Evolutionary conservation across 2,329 filamentous ascomycete genomes (phyloP).

Genomic region (Fusarium longipes): DNA sequence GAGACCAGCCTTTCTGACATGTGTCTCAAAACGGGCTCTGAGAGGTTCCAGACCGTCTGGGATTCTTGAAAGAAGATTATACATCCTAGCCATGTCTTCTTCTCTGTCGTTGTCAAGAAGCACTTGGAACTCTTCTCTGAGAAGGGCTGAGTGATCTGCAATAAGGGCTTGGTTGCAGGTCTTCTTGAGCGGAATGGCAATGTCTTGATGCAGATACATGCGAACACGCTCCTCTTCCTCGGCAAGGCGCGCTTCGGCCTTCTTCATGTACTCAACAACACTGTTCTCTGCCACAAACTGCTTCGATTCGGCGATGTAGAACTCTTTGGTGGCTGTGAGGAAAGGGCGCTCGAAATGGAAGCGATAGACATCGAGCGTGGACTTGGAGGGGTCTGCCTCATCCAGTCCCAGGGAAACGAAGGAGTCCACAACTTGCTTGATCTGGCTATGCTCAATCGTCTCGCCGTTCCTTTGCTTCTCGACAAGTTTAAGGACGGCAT

Average conservation of each 20-base stretch:
- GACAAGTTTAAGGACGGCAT: conserved; percentile 90
- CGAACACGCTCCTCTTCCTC: conserved; percentile 95
- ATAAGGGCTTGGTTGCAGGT: conserved; percentile 91
- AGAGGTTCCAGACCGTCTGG: conserved; percentile 92
- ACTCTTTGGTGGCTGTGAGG: conserved; percentile 82
- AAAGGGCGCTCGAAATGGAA: conserved; percentile 94
- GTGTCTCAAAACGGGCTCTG: conserved; percentile 86
- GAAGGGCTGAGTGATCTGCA: conserved; percentile 83
- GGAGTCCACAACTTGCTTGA: conserved; percentile 96
- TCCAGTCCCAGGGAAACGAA: conserved; percentile 96
- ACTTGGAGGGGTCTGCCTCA: conserved; percentile 91
- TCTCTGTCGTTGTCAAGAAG: conserved; percentile 94
- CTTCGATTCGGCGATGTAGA: conserved; percentile 92
- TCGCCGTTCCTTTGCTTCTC: conserved; percentile 98
- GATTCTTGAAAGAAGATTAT: conserved; percentile 88
- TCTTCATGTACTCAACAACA: conserved; percentile 99
- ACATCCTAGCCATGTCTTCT: conserved; percentile 97
- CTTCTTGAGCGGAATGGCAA: conserved; percentile 84
- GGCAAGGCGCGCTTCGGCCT: conserved; percentile 87
- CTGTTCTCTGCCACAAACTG: conserved; percentile 96
- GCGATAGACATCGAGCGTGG: conserved; percentile 94
- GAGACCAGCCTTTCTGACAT: conserved; percentile 90
- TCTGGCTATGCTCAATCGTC: conserved; percentile 96
- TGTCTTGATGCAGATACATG: conserved; percentile 92
- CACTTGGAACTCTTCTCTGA: conserved; percentile 95